These are phyloP conservation scores for Apostasia shenzhenica DNA, from an alignment of 106 monocot species.

Conservation along the genomic window DNA sequence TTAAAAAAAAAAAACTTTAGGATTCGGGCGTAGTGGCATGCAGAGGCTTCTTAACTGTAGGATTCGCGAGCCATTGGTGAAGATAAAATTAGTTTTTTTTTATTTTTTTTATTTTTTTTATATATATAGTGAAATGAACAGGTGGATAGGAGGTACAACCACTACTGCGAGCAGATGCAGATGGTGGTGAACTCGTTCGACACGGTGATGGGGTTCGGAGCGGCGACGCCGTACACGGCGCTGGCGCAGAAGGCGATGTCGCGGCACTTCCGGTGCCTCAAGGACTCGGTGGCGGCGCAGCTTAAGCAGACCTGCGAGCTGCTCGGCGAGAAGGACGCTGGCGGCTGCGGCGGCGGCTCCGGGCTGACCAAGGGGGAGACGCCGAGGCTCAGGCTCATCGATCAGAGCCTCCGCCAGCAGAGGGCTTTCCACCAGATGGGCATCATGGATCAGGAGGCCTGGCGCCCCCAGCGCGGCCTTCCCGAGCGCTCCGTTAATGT, in stretches of 20 bases:
- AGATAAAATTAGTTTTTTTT: too few relatives aligned
- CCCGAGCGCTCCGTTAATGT: conserved; percentile 86
- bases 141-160: conserved; percentile 93
- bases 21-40: too few relatives aligned
- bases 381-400: conserved; percentile 64
- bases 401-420: conserved; percentile 83
- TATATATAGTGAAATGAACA: conserved; percentile 5
- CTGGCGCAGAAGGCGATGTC: conserved; percentile 98
- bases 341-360: conserved; percentile 20
- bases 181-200: conserved; percentile 97
- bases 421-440: conserved; percentile 93
- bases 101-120: too few relatives aligned
- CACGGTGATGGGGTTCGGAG: conserved; percentile 85
- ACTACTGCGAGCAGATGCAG: conserved; percentile 97
- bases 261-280: conserved; percentile 90
- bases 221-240: conserved; percentile 86
- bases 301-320: conserved; percentile 66
- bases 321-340: conserved; percentile 79
- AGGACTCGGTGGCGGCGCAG: conserved; percentile 67
- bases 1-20: too few relatives aligned
- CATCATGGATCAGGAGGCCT: conserved; percentile 91
- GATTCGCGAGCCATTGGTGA: too few relatives aligned
- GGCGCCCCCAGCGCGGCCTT: conserved; percentile 91
- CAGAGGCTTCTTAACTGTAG: too few relatives aligned
- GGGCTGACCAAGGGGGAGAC: conserved; percentile 95